Evolutionary conservation across 2,329 filamentous ascomycete species (phyloP).

Genomic region (Neofusicoccum umdonicola): DNA sequence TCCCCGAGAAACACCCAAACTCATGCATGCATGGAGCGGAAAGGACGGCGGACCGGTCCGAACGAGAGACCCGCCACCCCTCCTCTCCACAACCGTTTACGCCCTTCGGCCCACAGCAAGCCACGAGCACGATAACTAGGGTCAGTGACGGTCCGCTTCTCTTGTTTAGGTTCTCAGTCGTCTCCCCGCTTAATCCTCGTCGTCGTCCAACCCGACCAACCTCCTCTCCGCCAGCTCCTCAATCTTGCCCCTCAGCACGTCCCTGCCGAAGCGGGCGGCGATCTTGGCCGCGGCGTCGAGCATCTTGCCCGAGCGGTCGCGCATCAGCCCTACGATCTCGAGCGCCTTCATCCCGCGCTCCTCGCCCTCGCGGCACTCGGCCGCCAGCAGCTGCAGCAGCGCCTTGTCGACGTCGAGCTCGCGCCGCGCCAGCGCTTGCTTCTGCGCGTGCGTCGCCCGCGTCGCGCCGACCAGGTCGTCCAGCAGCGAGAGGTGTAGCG

Average conservation of each 20-base stretch:
- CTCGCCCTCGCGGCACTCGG: constrained; percentile 89
- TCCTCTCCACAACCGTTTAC: no score
- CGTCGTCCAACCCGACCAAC: constrained; percentile 54
- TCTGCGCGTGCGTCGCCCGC: constrained; percentile 62
- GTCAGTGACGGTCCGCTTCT: no score
- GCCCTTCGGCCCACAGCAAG: no score
- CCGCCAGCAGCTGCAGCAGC: constrained; percentile 80
- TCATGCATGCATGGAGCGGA: neutral
- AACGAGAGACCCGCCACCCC: neutral
- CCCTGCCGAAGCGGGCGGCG: constrained; percentile 77
- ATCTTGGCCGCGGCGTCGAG: constrained; percentile 87
- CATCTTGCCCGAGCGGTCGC: constrained; percentile 82
- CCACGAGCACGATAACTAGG: no score
- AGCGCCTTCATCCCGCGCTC: constrained; percentile 92
- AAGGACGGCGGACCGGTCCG: neutral
- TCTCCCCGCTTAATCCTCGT: neutral
- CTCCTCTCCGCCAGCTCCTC: constrained; percentile 74
- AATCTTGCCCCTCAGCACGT: constrained; percentile 86
- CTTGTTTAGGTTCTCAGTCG: no score
- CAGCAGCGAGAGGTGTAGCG: constrained; percentile 69
- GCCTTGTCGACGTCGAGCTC: constrained; percentile 89
- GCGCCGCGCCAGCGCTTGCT: constrained; percentile 63
- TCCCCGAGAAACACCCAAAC: neutral
- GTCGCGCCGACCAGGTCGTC: constrained; percentile 71
- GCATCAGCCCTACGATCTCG: constrained; percentile 84